Evolutionary conservation across 129 eudicot genomes (phyloP), one percentile per base, ranked within the genome.

Genomic region (Pulicaria dysenterica): DNA sequence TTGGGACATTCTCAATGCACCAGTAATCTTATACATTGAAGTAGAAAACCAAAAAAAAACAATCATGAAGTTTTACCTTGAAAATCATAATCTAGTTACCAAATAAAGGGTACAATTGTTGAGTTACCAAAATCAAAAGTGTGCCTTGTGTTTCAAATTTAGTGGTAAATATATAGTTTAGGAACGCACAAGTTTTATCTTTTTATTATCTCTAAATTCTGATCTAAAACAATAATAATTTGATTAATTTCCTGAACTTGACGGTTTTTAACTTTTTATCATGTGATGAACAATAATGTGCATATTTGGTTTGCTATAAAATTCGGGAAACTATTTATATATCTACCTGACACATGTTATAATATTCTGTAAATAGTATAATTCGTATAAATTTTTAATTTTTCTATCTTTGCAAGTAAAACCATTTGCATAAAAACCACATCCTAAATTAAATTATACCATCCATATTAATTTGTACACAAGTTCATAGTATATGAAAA

Each of bases 191-290:
- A 39, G 37, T 36, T 19, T n/a, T 40, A 48, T 15, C 68, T 68
- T 58, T 13, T 10, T 67, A 36, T 67, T 7, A 67, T 58, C 62
- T 46, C 19, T 37, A 5, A 40, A 68, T 67, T 9, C 3, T 15
- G 11, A 38, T 68, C 75, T 68, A 76, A n/a, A 76, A 76, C 75
- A 47, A 76, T 40, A 46, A 58, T 24, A 24, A 24, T 24, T 24
- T 24, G 31, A 24, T 24, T 24, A 24, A 24, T 24, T 76, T 76
- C 69, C 74, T 12, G 46, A 67, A 67, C 34, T 45, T 46, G 60
- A 67, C 58, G 37, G 69, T 47, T 76, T 76, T 24, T 12, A 58
- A 19, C 80, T 47, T 76, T 76, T 24, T 12, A 58, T 39, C 80
- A 76, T 46, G 73, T 75, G 74, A 55, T 41, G 38, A 9, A 44